Evolutionary conservation across 2,329 filamentous ascomycete species (phyloP), one percentile per base, ranked within the genome.

Genomic region (Metarhizium humberi): DNA sequence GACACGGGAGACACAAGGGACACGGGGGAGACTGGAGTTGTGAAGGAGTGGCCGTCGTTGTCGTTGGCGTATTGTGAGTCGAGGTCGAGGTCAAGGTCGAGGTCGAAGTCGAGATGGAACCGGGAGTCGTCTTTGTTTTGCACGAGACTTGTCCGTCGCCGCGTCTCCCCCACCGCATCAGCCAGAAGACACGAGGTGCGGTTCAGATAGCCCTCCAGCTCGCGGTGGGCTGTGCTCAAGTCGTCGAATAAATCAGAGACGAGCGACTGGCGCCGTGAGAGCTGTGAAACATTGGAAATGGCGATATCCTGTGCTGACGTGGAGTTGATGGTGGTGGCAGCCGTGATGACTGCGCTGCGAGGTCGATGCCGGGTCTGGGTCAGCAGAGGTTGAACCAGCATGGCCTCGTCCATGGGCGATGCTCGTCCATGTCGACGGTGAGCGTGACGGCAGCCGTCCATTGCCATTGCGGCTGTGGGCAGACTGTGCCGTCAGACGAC

Each of bases 161-260:
- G 47, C 29, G n/a, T 30, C 29, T 50, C 47, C 30, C 46, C 32
- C 14, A 54, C 25, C 20, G 20, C 16, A 10, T 48, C 13, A 25
- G 25, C 25, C 25, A 25, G 25, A 25, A 3, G 25, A 25, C 25
- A 20, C 16, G 53, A 47, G 25, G n/a, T 29, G 43, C 36, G 13
- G 51, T 52, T 50, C n/a, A 61, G 50, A 53, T 52, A 61, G 3
- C 47, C 53, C 8, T 58, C 53, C 36, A 59, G 58, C 46, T 61
- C 59, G 16, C 49, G 50, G 52, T 59, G 58, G 8, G 52, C 46
- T 30, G 29, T 52, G 49, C 53, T 57, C 36, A 60, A 18, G 51
- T 59, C 57, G n/a, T 38, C 56, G 47, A 60, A 59, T 36, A 60
- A 36, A 55, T 59, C 57, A 29, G 57, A 56, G 3, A 40, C 29